Conservation (phyloP, 495 filamentous ascomycete species). For the Neurospora sp. region DNA sequence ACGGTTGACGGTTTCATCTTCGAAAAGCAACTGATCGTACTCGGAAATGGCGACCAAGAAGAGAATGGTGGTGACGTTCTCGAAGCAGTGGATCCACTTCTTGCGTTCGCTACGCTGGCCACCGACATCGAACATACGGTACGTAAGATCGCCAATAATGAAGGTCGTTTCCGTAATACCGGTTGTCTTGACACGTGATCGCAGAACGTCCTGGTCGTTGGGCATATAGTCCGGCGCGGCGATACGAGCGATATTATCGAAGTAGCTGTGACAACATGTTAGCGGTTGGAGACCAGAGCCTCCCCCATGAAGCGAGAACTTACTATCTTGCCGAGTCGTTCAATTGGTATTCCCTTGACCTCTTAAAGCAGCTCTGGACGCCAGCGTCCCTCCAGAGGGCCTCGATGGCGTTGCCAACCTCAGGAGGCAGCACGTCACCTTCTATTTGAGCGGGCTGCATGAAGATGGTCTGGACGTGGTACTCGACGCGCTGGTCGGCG, state of each 20-base stretch:
- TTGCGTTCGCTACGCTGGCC: constrained; percentile 97
- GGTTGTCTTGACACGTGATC: constrained; percentile 97
- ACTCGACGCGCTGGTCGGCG: constrained; percentile 79
- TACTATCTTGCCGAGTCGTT: constrained; percentile 99
- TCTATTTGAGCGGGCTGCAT: constrained; percentile 94
- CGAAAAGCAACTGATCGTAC: constrained; percentile 96
- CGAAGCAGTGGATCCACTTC: constrained; percentile 99
- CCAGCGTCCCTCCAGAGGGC: constrained; percentile 90
- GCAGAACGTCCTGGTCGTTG: constrained; percentile 93
- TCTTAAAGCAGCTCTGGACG: constrained; percentile 92
- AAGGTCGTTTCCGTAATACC: constrained; percentile 99
- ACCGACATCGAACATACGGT: constrained; percentile 99
- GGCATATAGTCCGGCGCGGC: constrained; percentile 89
- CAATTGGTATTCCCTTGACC: constrained; percentile 90
- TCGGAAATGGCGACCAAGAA: constrained; percentile 98
- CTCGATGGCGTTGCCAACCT: constrained; percentile 88
- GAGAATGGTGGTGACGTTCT: constrained; percentile 97
- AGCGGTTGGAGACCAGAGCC: constrained; percentile 15
- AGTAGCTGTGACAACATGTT: constrained; percentile 59
- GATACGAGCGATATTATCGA: constrained; percentile 89
- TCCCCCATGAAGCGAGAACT: constrained; percentile 24
- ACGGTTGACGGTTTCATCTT: constrained; percentile 91
- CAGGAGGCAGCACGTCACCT: constrained; percentile 85
- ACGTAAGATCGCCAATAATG: constrained; percentile 93
- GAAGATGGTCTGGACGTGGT: constrained; percentile 91